phyloP scores from a whole-genome alignment of 345 rosid genomes.

The Rubroshorea leprosula region DNA sequence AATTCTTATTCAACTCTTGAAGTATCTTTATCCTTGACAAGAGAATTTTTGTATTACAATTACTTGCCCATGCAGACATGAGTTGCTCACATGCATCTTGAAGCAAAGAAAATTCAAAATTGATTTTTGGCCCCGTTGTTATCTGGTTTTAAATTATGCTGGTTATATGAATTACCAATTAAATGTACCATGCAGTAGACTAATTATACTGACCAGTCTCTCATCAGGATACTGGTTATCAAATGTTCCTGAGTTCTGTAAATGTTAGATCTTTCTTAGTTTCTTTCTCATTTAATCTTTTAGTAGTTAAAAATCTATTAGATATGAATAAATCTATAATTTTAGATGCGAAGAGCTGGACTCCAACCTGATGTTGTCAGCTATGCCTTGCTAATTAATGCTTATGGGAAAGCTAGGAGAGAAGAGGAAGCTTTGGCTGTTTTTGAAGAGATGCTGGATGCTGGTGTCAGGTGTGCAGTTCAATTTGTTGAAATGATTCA shows the following conservation, averaged over 20 bases:
- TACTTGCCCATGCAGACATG: not conserved
- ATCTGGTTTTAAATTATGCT: too few relatives aligned
- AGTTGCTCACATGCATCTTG: too few relatives aligned
- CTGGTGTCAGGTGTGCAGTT: conserved; percentile 74
- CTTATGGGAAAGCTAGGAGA: conserved; percentile 92
- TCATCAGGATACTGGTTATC: not conserved
- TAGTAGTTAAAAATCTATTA: not conserved
- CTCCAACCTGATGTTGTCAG: conserved; percentile 84
- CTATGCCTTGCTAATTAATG: conserved; percentile 84
- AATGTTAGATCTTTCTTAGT: too few relatives aligned
- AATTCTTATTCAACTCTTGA: too few relatives aligned
- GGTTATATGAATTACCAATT: too few relatives aligned
- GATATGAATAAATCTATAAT: not conserved
- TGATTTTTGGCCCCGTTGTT: too few relatives aligned
- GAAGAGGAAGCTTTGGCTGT: conserved; percentile 97
- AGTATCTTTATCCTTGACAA: too few relatives aligned
- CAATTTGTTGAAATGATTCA: not conserved
- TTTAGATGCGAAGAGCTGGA: conserved; percentile 93
- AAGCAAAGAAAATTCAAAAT: too few relatives aligned
- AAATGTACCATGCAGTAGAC: too few relatives aligned
- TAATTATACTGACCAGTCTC: too few relatives aligned
- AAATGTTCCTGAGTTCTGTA: not conserved
- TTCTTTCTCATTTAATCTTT: conserved; percentile 3
- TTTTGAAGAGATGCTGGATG: conserved; percentile 96
- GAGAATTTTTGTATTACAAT: too few relatives aligned